These are phyloP conservation scores for Aurifilum marmelostoma DNA, from an alignment of 2,329 filamentous ascomycete genomes.

Conservation along the genomic window DNA sequence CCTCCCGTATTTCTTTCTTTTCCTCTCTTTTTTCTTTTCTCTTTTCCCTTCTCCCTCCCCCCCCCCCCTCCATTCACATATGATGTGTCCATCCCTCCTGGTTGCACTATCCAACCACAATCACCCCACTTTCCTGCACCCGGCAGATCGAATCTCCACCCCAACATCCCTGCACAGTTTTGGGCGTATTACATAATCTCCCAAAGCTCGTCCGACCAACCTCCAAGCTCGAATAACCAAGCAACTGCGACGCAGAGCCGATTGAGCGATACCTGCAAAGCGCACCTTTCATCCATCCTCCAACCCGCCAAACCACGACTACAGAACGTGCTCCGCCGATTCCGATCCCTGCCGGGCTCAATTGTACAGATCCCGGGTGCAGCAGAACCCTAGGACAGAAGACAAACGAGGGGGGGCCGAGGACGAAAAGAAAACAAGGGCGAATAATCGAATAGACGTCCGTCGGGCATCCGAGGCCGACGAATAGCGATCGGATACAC, in stretches of 20 bases:
- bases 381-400: neutral
- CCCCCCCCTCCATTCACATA: too few species aligned
- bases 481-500: neutral
- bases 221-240: slow-evolving; percentile 17
- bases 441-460: slow-evolving; percentile 3
- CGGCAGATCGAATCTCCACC: too few species aligned
- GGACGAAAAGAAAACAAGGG: neutral
- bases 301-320: neutral
- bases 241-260: neutral
- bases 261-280: too few species aligned
- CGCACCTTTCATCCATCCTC: neutral
- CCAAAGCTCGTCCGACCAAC: slow-evolving; percentile 5
- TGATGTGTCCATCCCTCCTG: too few species aligned
- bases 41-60: too few species aligned
- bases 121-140: too few species aligned
- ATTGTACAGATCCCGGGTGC: neutral
- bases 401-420: too few species aligned
- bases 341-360: neutral
- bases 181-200: slow-evolving; percentile 1
- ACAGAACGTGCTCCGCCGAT: neutral
- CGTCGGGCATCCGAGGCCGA: slow-evolving; percentile 9
- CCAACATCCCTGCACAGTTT: too few species aligned
- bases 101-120: too few species aligned
- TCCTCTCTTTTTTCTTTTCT: neutral
- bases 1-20: neutral